A percentile compares a stretch with the other conserved stretches of the same genome.
These are phyloP conservation scores for Leccinum disarticulatum DNA, from an alignment of 768 basidiomycete species.

Conservation along the genomic window DNA sequence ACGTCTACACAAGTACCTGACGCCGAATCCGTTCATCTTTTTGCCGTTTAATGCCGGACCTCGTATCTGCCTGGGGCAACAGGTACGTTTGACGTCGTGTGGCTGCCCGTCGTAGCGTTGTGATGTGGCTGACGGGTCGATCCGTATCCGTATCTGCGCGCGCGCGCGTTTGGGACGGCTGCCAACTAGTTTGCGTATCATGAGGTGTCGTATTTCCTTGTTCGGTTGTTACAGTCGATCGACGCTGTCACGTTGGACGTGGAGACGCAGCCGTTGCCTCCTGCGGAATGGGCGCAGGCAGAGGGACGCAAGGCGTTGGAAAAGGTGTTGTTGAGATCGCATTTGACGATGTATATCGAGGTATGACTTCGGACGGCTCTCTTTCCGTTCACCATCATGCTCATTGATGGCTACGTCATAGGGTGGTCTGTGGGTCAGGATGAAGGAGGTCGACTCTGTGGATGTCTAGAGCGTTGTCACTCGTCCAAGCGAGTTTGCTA, in stretches of 20 bases:
- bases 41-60: constrained; percentile 69
- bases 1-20: constrained; percentile 51
- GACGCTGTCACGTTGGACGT: constrained; percentile 40
- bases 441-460: constrained; percentile 18
- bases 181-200: constrained; percentile 50
- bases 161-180: neutral
- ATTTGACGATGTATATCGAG: constrained; percentile 44
- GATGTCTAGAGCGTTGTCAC: neutral
- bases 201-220: constrained; percentile 52
- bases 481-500: neutral
- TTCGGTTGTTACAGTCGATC: constrained; percentile 52
- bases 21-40: constrained; percentile 66
- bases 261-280: constrained; percentile 36
- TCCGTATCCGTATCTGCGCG: no score
- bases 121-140: neutral
- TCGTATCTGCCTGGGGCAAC: constrained; percentile 59
- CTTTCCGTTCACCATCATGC: neutral
- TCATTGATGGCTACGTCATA: neutral
- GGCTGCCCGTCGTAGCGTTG: neutral
- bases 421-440: constrained; percentile 28
- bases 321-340: constrained; percentile 38
- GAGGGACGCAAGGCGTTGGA: constrained; percentile 40
- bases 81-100: constrained; percentile 21
- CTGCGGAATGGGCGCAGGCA: constrained; percentile 34
- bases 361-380: constrained; percentile 23